Percentiles rank a stretch among this genome's conserved stretches.
Conservation (phyloP, 2,329 filamentous ascomycete genomes). For the Penicillium janthinellum region DNA sequence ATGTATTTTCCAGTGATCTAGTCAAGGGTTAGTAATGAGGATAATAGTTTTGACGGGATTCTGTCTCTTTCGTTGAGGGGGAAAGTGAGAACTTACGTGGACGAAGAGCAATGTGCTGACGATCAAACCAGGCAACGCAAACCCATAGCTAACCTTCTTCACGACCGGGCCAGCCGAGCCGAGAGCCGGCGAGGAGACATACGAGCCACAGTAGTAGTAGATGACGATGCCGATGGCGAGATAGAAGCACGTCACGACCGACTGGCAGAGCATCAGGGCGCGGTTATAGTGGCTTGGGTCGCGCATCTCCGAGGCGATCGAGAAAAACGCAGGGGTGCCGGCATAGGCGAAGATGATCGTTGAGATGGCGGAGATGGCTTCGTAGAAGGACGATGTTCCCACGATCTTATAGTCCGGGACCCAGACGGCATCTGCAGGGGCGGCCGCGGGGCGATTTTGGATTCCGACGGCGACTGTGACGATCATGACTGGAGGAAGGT, state of each 20-base stretch:
- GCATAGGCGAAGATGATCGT: slow-evolving; percentile 34
- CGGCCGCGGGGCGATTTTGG: slow-evolving; percentile 20
- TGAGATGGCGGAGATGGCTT: slow-evolving; percentile 33
- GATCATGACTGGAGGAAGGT: slow-evolving; percentile 13
- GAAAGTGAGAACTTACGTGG: slow-evolving; percentile 24
- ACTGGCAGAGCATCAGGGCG: slow-evolving; percentile 38
- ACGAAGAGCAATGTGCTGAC: slow-evolving; percentile 29
- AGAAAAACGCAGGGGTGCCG: slow-evolving; percentile 38
- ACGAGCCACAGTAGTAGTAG: slow-evolving; percentile 52
- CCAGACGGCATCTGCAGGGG: slow-evolving; percentile 17
- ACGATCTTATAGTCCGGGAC: slow-evolving; percentile 25
- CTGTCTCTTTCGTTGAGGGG: not conserved
- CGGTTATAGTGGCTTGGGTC: slow-evolving; percentile 36
- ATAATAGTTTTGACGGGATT: too few species aligned
- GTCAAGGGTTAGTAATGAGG: not conserved
- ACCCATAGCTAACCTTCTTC: slow-evolving; percentile 51
- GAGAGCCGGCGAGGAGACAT: slow-evolving; percentile 51
- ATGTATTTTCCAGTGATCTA: slow-evolving; percentile 28
- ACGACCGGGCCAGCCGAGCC: slow-evolving; percentile 45
- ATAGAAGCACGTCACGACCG: slow-evolving; percentile 39
- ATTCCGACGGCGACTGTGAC: slow-evolving; percentile 23
- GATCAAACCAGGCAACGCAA: slow-evolving; percentile 38
- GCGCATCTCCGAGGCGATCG: slow-evolving; percentile 45
- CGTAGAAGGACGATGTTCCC: slow-evolving; percentile 25
- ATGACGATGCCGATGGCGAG: slow-evolving; percentile 45